Conservation (phyloP, 2,329 filamentous ascomycete species). For the Aspergillus awamori region DNA sequence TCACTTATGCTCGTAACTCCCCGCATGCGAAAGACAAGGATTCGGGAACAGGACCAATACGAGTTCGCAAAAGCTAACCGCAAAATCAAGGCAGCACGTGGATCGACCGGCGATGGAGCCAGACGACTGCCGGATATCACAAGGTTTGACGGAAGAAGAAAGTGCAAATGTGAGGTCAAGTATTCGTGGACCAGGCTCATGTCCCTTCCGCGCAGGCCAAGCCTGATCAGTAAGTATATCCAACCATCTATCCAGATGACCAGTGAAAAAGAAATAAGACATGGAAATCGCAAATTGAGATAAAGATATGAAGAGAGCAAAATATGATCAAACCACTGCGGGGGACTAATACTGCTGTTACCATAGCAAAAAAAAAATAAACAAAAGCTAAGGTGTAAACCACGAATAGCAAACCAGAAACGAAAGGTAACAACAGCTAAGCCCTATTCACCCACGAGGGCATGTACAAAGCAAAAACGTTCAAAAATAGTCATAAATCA, state of each 20-base stretch:
- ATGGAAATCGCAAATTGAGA: constrained; percentile 3
- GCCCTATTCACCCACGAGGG: constrained; percentile 26
- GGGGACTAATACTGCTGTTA: constrained; percentile 6
- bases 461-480: constrained; percentile 35
- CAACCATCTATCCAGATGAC: constrained; percentile 12
- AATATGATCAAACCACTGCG: not conserved
- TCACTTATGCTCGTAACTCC: not conserved
- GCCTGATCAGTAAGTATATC: constrained; percentile 9
- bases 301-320: constrained; percentile 1
- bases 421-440: constrained; percentile 23
- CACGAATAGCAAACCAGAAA: constrained; percentile 5
- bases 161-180: not conserved
- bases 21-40: not conserved
- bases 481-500: constrained; percentile 35
- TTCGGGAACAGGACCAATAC: not conserved
- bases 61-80: constrained; percentile 7
- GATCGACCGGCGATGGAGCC: constrained; percentile 10
- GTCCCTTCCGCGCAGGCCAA: constrained; percentile 6
- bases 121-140: constrained; percentile 17
- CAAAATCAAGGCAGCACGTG: constrained; percentile 11
- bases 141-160: constrained; percentile 2
- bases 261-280: constrained; percentile 16
- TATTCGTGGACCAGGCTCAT: not conserved
- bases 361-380: constrained; percentile 6
- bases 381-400: constrained; percentile 10